Percentiles rank a stretch among this genome's conserved stretches.
Conservation (phyloP, 1,284 basidiomycete genomes). For the Salmacisia buchloeana region DNA sequence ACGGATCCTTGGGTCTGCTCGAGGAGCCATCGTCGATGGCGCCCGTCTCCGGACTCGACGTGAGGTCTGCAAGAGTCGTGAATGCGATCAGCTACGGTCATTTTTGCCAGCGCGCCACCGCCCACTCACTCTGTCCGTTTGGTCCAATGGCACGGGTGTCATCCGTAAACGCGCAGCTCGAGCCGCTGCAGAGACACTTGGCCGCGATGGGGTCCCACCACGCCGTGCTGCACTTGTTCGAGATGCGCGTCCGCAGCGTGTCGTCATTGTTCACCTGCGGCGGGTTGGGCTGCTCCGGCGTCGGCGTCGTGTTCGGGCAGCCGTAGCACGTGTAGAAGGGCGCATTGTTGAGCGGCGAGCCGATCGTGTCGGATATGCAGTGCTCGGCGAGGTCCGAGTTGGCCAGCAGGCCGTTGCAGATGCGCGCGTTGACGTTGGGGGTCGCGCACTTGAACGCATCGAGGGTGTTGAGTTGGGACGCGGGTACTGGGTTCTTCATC, state of each 20-base stretch:
- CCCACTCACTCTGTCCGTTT: conserved; percentile 18
- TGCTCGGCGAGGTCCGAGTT: conserved; percentile 36
- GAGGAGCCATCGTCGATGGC: not conserved
- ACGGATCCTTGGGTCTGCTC: not conserved
- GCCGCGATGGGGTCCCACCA: conserved; percentile 42
- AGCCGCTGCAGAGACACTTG: conserved; percentile 36
- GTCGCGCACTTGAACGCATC: conserved; percentile 41
- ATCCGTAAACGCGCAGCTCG: conserved; percentile 30
- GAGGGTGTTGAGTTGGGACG: conserved; percentile 42
- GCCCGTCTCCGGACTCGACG: not conserved
- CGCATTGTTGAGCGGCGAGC: conserved; percentile 39
- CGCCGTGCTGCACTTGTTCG: conserved; percentile 35
- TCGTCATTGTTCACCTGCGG: conserved; percentile 42
- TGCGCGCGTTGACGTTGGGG: conserved; percentile 26
- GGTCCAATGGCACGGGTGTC: conserved; percentile 37
- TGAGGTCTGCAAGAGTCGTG: not conserved
- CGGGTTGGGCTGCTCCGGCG: conserved; percentile 39
- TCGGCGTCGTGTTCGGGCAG: conserved; percentile 27
- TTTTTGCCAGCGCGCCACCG: too few relatives aligned
- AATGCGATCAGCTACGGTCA: too few relatives aligned
- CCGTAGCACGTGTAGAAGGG: conserved; percentile 40
- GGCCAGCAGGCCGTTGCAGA: conserved; percentile 38
- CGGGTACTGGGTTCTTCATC: conserved; percentile 63
- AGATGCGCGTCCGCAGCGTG: conserved; percentile 31
- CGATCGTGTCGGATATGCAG: conserved; percentile 37